phyloP scores from a whole-genome alignment of 805 yeast species.

The Danielozyma ontarioensis region DNA sequence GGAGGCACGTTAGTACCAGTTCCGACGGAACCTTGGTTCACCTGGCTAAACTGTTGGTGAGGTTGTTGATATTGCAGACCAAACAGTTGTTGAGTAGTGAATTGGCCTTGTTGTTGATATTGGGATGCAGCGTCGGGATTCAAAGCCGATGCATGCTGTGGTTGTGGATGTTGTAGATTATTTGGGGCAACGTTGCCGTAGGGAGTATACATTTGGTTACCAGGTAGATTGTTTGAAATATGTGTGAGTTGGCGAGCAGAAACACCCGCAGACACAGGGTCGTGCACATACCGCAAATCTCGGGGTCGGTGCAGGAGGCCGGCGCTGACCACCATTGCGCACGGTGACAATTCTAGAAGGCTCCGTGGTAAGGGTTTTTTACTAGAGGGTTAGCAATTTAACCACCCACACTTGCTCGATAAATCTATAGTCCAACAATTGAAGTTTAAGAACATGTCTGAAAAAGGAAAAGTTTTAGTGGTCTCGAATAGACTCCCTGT shows the following conservation, averaged over 20 bases:
- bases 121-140: slow-evolving; percentile 38
- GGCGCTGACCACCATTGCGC: no score
- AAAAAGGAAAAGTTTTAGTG: slow-evolving; percentile 72
- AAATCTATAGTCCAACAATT: no score
- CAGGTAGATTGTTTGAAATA: not conserved
- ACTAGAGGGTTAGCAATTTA: no score
- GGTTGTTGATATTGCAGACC: slow-evolving; percentile 15
- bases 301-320: no score
- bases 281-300: no score
- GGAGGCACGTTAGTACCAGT: slow-evolving; percentile 5
- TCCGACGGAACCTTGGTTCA: slow-evolving; percentile 9
- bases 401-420: no score
- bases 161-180: slow-evolving; percentile 28
- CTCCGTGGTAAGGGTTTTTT: no score
- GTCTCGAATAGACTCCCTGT: slow-evolving; percentile 95
- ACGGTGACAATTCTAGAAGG: no score
- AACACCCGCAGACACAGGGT: no score
- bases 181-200: slow-evolving; percentile 24
- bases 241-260: no score
- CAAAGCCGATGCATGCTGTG: slow-evolving; percentile 18
- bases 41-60: slow-evolving; percentile 5
- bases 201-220: slow-evolving; percentile 32
- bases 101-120: slow-evolving; percentile 11
- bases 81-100: slow-evolving; percentile 9
- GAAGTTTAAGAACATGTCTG: no score